Conservation (phyloP, 495 filamentous ascomycete genomes). For the Aspergillus indologenus region DNA sequence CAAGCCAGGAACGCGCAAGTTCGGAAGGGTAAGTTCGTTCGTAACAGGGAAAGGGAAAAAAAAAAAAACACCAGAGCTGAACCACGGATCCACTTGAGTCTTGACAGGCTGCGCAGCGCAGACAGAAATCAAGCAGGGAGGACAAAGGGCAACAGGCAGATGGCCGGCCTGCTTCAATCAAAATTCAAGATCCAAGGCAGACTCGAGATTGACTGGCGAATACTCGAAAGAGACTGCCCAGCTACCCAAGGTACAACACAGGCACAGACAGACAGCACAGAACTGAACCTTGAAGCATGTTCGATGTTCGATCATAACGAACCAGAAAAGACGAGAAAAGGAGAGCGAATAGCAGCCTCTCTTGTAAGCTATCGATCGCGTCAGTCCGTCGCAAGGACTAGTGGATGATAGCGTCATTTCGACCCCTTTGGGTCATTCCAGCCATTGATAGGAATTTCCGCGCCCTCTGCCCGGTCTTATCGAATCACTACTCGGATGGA, state of each 20-base stretch:
- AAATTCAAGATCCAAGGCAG: too few relatives aligned
- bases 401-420: slow-evolving; percentile 4
- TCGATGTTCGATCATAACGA: too few relatives aligned
- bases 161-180: too few relatives aligned
- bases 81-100: slow-evolving; percentile 10
- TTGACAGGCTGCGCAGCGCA: not conserved
- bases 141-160: too few relatives aligned
- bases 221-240: too few relatives aligned
- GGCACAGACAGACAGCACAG: not conserved
- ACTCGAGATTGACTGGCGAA: too few relatives aligned
- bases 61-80: slow-evolving; percentile 1
- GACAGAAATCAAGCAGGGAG: not conserved
- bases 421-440: not conserved
- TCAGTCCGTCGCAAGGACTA: not conserved
- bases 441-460: not conserved
- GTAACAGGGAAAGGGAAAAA: slow-evolving; percentile 9
- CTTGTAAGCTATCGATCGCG: not conserved
- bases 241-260: too few relatives aligned
- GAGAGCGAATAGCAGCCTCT: too few relatives aligned
- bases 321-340: too few relatives aligned
- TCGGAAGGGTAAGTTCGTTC: not conserved
- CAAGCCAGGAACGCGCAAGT: slow-evolving; percentile 4
- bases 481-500: not conserved
- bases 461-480: not conserved
- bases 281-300: too few relatives aligned